Base-by-base conservation (phyloP, 202 grass and related monocot genomes). In the Bolboschoenoplectus hybrid region DNA sequence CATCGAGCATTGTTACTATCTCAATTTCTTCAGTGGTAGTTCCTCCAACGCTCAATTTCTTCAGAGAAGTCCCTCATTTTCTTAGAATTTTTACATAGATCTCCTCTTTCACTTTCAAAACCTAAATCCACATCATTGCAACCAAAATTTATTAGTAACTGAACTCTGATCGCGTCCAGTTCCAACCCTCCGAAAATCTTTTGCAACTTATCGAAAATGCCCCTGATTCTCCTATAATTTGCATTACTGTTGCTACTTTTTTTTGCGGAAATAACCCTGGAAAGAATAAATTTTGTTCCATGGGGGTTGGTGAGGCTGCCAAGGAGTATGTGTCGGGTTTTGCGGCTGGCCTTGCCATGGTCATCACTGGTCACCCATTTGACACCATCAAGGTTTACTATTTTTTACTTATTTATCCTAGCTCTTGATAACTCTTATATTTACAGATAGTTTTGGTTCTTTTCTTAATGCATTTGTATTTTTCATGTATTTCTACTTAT, bases 241-340 rank as follows among this genome's bases (percentile, higher is more conserved):
- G n/a, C 34, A 66, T 4, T n/a, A 13, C 67, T 66, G n/a, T 67
- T 14, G 10, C 60, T 49, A 67, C 32, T 11, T 70, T 83, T 20
- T 70, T 83, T 82, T 82, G 80, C 41, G 41, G 19, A 26, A 66
- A 82, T 67, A 49, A 44, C 43, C 81, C 62, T 67, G 60, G 64
- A 68, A 84, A 70, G 45, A 38, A 50, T 53, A 52, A 4, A 3
- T 50, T 84, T 57, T 39, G 36, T 9, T 8, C 45, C 13, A 84
- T 84, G 81, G 56, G 19, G 49, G 63, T 65, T 20, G 89, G 73
- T 46, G 93, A 92, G 41, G 90, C 90, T 2, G 88, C 88, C 41
- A 97, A 97, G 87, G 95, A 97, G 68, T 97, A 97, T 64, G 86
- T 61, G 58, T 91, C 93, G 11, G 95, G 95, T 74, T 89, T 88